Conservation (phyloP, 108 stramenopile species). For the Cylindrotheca closterium region DNA sequence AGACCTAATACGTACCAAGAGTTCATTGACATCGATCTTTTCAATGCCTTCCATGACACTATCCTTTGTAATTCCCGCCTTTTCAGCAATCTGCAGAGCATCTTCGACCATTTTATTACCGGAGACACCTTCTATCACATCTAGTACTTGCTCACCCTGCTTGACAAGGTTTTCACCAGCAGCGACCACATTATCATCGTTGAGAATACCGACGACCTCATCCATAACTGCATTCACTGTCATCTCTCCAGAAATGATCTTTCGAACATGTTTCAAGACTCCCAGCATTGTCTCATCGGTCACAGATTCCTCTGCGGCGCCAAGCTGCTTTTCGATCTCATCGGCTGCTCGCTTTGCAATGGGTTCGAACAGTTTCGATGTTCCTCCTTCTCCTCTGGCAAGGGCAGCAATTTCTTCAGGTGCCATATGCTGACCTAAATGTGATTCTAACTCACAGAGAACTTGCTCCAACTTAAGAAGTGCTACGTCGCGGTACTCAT, state of each 20-base stretch:
- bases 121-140: constrained; percentile 84
- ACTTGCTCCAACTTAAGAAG: constrained; percentile 75
- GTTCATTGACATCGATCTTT: constrained; percentile 71
- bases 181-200: constrained; percentile 79
- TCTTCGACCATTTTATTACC: constrained; percentile 63
- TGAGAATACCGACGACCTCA: constrained; percentile 70
- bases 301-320: constrained; percentile 68
- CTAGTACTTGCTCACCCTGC: constrained; percentile 71
- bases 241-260: constrained; percentile 75
- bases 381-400: constrained; percentile 78
- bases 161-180: constrained; percentile 71
- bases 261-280: constrained; percentile 67
- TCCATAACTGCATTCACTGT: constrained; percentile 67
- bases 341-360: constrained; percentile 78
- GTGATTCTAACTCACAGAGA: constrained; percentile 64
- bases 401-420: constrained; percentile 75
- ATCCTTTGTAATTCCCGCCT: constrained; percentile 84
- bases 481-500: constrained; percentile 70
- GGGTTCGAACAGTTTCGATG: constrained; percentile 80
- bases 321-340: constrained; percentile 83
- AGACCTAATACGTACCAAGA: constrained; percentile 40
- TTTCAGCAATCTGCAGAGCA: constrained; percentile 68
- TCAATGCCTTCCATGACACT: constrained; percentile 75
- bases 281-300: constrained; percentile 48
- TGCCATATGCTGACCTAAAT: constrained; percentile 69